Evolutionary conservation across 2,329 filamentous ascomycete genomes (phyloP), one percentile per base, ranked within the genome.

Genomic region (Cladosporium sphaerospermum): DNA sequence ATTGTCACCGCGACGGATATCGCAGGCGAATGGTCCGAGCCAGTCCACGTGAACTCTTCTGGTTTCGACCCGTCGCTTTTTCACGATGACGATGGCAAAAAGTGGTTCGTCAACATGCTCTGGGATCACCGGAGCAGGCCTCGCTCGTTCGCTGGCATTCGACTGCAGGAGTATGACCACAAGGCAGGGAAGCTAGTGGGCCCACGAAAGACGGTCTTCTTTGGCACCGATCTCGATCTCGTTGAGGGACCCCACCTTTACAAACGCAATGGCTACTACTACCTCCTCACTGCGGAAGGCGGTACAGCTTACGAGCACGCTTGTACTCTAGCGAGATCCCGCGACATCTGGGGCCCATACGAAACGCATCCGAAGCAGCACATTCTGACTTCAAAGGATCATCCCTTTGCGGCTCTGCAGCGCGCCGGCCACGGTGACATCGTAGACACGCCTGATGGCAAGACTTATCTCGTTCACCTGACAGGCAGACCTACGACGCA

Each of bases 301-400:
- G 81, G 81, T 4, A 84, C 81, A 0, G 82, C 76, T 4, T 81
- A 80, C 55, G 74, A 78, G 0, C 83, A 86, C 59, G 78, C 80
- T 2, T 78, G 77, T 60, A 85, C 82, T 28, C 74, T 86, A 2
- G 69, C 72, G 48, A 72, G 78, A 69, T 83, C 55, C 72, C 78
- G 48, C 71, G 71, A 51, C 59, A 76, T 63, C 64, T 82, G 79
- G 71, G 83, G 83, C 2, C 82, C 83, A 0, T 87, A 84, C 66
- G 78, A 83, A 59, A 65, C 75, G 1, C 80, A 82, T 36, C 81
- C 82, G 0, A 42, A 54, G 28, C 80, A 81, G 52, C 73, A 82
- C 43, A 73, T 86, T 40, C 68, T 84, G 43, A 78, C 70, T 3
- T 54, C 52, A 10, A 54, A 54, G 28, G 78, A 78, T 51, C 74